Evolutionary conservation across 495 filamentous ascomycete species (phyloP).

Genomic region (Penicillium cataractarum): DNA sequence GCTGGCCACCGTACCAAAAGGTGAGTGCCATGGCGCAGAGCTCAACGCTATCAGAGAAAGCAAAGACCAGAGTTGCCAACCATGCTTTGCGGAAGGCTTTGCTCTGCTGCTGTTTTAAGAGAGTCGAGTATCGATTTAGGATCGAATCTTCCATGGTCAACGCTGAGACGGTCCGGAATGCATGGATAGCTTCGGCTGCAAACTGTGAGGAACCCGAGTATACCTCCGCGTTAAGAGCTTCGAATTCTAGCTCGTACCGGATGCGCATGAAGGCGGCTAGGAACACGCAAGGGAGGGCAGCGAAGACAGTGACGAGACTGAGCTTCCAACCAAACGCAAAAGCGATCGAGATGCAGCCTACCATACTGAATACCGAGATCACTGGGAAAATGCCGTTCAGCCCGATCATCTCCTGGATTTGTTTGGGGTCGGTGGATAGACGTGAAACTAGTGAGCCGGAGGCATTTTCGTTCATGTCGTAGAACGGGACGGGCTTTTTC

Average conservation of each 20-base stretch:
- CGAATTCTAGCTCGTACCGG: neutral
- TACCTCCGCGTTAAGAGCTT: neutral
- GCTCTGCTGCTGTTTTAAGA: neutral
- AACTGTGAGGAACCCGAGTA: neutral
- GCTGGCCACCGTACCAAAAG: constrained; percentile 63
- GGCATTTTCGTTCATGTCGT: constrained; percentile 1
- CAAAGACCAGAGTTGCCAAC: constrained; percentile 42
- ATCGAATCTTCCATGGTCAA: neutral
- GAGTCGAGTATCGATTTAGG: neutral
- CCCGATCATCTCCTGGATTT: neutral
- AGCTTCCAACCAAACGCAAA: constrained; percentile 1
- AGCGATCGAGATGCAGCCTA: neutral
- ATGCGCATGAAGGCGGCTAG: neutral
- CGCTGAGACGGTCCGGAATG: neutral
- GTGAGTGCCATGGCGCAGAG: constrained; percentile 59
- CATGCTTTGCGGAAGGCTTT: constrained; percentile 49
- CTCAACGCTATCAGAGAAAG: constrained; percentile 44
- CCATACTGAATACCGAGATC: neutral
- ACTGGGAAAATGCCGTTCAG: neutral
- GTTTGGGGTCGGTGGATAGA: neutral
- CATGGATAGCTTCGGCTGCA: neutral
- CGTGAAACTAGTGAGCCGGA: neutral
- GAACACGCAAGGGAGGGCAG: neutral
- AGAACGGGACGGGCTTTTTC: neutral
- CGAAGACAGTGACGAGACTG: neutral